Conservation (phyloP, 2,329 filamentous ascomycete species). For the Trichoderma sp. region DNA sequence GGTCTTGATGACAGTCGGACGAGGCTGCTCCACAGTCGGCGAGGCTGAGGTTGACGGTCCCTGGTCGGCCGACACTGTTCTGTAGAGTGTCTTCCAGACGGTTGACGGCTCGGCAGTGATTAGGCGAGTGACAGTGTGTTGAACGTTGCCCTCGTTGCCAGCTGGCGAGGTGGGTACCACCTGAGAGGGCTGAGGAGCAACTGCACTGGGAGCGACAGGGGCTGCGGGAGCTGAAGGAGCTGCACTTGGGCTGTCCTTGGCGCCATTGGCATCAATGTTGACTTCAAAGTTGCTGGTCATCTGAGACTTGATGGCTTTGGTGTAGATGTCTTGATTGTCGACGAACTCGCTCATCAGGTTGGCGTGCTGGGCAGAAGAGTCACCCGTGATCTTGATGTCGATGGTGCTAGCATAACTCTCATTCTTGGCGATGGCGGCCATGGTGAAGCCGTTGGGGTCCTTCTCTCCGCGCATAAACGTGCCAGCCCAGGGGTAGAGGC, state of each 20-base stretch:
- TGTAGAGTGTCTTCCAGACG: constrained; percentile 20
- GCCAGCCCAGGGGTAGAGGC: constrained; percentile 44
- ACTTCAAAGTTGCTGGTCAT: constrained; percentile 48
- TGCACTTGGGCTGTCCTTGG: constrained; percentile 22
- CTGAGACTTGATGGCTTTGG: constrained; percentile 45
- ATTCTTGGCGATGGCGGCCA: constrained; percentile 35
- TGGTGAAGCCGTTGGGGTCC: constrained; percentile 38
- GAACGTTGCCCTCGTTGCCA: not conserved
- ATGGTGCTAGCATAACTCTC: constrained; percentile 44
- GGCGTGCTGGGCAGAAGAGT: constrained; percentile 25
- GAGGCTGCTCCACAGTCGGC: not conserved
- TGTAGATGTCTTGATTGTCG: constrained; percentile 41
- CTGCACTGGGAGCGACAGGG: constrained; percentile 1
- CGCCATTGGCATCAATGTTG: constrained; percentile 32
- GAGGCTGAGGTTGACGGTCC: not conserved
- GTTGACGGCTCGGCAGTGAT: constrained; percentile 29
- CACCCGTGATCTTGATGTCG: constrained; percentile 40
- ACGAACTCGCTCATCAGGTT: constrained; percentile 30
- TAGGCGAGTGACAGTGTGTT: constrained; percentile 29
- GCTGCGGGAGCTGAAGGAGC: not conserved
- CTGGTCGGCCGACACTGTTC: constrained; percentile 16
- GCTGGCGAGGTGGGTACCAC: constrained; percentile 23
- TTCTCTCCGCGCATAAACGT: constrained; percentile 41
- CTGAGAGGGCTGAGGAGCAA: constrained; percentile 23
- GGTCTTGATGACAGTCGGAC: not conserved